Evolutionary conservation across 129 eudicot species (phyloP), one percentile per base, ranked within the genome.

Genomic region (Mikania micrantha): DNA sequence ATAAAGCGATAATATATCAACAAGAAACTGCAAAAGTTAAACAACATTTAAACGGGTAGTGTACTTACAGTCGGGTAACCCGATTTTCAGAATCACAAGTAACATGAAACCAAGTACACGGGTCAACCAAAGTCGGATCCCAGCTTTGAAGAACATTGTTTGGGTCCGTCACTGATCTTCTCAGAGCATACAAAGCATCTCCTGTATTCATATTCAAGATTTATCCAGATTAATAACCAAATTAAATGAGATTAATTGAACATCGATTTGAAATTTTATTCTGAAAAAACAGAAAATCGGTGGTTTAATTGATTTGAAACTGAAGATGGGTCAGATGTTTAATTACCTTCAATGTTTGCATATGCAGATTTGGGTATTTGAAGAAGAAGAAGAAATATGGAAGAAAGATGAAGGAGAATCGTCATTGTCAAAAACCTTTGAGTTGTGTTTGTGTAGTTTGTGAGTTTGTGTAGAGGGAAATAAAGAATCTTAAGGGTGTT

Each of bases 91-190:
- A 62, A 72, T 84, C 81, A 68, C 89, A 84, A 54, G 89, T 81
- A 39, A 84, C 85, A 75, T 84, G 90, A 56, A 84, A 80, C 90
- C 90, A 84, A 44, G 90, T 84, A 76, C 90, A 84, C 7, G 90
- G 90, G 67, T 84, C 83, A 48, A 84, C 85, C 64, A 81, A 54
- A 27, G 90, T 84, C 36, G 90, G 90, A 78, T 84, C 90, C 90
- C 85, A 84, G 67, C 80, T 82, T 64, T 82, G 74, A 66, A 74
- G 56, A 19, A 78, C 65, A 66, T 78, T 64, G 16, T 35, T 38
- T 1, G 85, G 88, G 75, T 84, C 88, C 7, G 60, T 53, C 22
- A 84, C 76, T 19, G 67, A 58, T 42, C 71, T 77, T 69, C 88
- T 80, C 61, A 77, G 60, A 32, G 85, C 81, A 70, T 69, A 80